Percentiles rank a stretch among this genome's conserved stretches.
Evolutionary conservation across 139 green algal species (phyloP).

Genomic region (Gonium pectorale): DNA sequence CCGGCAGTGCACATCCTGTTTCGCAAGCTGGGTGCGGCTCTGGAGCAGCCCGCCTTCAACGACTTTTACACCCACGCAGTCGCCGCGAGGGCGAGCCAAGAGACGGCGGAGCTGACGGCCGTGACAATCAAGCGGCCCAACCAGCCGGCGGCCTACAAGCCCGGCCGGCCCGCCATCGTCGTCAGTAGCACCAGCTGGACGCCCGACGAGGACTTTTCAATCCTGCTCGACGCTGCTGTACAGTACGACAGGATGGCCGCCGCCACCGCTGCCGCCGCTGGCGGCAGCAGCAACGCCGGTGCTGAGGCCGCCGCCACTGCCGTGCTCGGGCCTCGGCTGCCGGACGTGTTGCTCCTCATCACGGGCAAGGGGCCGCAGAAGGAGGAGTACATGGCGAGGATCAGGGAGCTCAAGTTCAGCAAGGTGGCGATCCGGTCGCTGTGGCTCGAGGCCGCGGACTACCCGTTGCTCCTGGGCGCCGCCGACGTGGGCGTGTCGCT

Average conservation of each 20-base stretch:
- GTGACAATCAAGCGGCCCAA: background rate
- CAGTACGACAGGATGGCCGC: conserved; percentile 52
- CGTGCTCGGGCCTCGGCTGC: conserved; percentile 48
- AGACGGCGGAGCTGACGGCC: conserved; percentile 27
- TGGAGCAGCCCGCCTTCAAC: conserved; percentile 25
- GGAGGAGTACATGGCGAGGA: conserved; percentile 73
- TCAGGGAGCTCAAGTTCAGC: conserved; percentile 75
- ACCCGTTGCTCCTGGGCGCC: conserved; percentile 89
- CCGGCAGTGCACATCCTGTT: conserved; percentile 54
- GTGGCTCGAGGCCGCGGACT: conserved; percentile 94
- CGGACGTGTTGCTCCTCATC: conserved; percentile 74
- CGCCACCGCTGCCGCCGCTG: background rate
- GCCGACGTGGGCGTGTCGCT: conserved; percentile 94
- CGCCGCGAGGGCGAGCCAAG: background rate
- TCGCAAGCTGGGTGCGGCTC: conserved; percentile 23
- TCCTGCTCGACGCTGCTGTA: conserved; percentile 85
- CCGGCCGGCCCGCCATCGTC: conserved; percentile 82
- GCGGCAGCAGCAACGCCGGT: background rate
- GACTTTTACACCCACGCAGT: conserved; percentile 38
- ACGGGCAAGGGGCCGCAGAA: conserved; percentile 89
- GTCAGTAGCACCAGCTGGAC: conserved; percentile 98
- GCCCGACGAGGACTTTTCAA: conserved; percentile 95
- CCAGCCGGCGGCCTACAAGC: conserved; percentile 32
- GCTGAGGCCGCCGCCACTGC: background rate
- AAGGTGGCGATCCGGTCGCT: conserved; percentile 86